Conservation (phyloP, 768 basidiomycete species). For the Auricularia sp. region DNA sequence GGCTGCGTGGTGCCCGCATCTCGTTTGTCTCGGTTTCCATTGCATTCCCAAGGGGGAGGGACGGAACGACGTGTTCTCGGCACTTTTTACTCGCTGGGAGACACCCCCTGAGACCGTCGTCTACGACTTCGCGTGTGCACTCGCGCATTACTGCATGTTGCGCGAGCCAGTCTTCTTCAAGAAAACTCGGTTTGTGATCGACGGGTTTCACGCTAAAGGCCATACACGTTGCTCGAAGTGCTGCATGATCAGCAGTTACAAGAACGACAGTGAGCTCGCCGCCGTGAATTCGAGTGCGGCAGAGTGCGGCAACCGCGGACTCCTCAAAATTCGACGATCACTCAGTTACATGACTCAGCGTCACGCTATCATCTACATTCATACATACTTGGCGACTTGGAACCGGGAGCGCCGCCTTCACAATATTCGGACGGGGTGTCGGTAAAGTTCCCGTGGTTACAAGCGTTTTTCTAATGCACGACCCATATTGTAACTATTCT, state of each 20-base stretch:
- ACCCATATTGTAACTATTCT: too few species aligned
- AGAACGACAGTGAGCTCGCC: constrained; percentile 16
- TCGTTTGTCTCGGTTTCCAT: background rate
- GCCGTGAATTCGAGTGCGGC: constrained; percentile 25
- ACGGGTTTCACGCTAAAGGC: constrained; percentile 23
- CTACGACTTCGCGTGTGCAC: constrained; percentile 23
- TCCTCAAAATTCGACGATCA: constrained; percentile 20
- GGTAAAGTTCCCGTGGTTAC: too few species aligned
- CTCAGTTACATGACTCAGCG: constrained; percentile 23
- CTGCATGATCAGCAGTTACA: constrained; percentile 21
- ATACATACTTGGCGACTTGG: background rate
- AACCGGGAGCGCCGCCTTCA: background rate
- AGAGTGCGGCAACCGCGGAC: constrained; percentile 9
- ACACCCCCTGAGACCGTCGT: constrained; percentile 19
- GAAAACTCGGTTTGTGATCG: constrained; percentile 24
- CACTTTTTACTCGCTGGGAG: constrained; percentile 24
- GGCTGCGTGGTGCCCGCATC: background rate
- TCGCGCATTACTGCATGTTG: constrained; percentile 24
- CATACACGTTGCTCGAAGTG: constrained; percentile 25
- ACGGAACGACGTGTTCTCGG: constrained; percentile 29
- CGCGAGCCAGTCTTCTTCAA: constrained; percentile 22
- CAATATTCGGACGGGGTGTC: too few species aligned
- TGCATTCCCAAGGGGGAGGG: constrained; percentile 16
- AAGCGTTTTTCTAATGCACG: too few species aligned
- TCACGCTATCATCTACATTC: constrained; percentile 18